Evolutionary conservation across 441 rosid genomes (phyloP).

Genomic region (Jatropha multifida): DNA sequence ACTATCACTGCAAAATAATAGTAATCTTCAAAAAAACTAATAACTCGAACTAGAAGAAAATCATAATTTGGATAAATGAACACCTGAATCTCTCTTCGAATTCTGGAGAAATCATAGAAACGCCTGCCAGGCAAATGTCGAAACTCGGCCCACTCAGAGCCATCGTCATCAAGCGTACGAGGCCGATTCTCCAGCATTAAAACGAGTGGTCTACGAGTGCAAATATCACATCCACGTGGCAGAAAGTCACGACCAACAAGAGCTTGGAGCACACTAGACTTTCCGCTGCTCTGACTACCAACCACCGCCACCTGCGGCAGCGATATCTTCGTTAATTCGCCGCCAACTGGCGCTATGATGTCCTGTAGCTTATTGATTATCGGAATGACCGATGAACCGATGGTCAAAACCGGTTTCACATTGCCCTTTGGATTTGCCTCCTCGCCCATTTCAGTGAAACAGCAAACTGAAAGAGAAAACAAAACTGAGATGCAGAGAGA

Average conservation of each 20-base stretch:
- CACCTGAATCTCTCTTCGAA: constrained; percentile 61
- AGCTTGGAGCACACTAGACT: constrained; percentile 76
- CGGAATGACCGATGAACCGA: constrained; percentile 48
- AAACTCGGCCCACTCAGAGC: constrained; percentile 61
- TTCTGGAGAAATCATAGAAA: constrained; percentile 51
- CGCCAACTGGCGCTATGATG: constrained; percentile 34
- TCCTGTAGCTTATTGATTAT: constrained; percentile 40
- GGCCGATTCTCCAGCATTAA: constrained; percentile 47
- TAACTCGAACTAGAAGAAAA: neutral
- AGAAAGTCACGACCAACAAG: constrained; percentile 71
- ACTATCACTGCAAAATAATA: no score
- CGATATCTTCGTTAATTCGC: constrained; percentile 36
- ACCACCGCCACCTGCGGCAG: constrained; percentile 69
- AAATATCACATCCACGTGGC: constrained; percentile 66
- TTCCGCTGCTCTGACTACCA: constrained; percentile 83
- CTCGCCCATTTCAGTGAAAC: neutral
- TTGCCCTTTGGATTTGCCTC: neutral
- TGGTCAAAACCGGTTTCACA: neutral
- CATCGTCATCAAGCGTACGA: constrained; percentile 29
- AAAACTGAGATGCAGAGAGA: neutral
- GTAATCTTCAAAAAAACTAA: neutral
- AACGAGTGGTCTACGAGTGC: constrained; percentile 67
- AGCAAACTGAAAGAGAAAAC: no score
- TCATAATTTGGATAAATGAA: neutral
- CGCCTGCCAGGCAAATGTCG: constrained; percentile 48